These are phyloP conservation scores for Penicillium sp. DNA, from an alignment of 2,329 filamentous ascomycete species.

Conservation along the genomic window DNA sequence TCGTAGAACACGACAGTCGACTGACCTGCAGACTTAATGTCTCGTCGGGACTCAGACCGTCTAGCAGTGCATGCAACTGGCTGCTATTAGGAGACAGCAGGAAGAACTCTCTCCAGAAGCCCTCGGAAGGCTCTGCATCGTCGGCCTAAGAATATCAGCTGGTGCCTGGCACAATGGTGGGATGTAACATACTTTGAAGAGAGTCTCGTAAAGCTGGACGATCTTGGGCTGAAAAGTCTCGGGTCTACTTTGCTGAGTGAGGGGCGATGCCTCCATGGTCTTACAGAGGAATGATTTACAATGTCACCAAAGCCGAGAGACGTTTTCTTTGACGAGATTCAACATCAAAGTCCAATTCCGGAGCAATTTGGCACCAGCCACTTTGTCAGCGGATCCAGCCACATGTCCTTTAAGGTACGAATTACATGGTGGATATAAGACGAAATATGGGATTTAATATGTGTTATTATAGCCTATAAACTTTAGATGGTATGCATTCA, in stretches of 20 bases:
- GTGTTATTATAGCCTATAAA: not conserved
- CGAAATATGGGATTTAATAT: not conserved
- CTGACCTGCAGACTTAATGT: slow-evolving; percentile 67
- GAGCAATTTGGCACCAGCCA: slow-evolving; percentile 21
- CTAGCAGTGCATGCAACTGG: slow-evolving; percentile 64
- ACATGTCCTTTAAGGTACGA: slow-evolving; percentile 20
- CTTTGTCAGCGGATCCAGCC: slow-evolving; percentile 29
- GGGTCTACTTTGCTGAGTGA: slow-evolving; percentile 86
- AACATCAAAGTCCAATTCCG: slow-evolving; percentile 1
- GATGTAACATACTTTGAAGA: slow-evolving; percentile 58
- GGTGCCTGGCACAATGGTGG: slow-evolving; percentile 1
- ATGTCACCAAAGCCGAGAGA: slow-evolving; percentile 10
- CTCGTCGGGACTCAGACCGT: slow-evolving; percentile 66
- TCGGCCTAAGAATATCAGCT: slow-evolving; percentile 51
- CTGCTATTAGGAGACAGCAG: slow-evolving; percentile 73
- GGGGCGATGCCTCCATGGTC: slow-evolving; percentile 79
- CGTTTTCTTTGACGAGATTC: slow-evolving; percentile 9
- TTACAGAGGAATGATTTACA: slow-evolving; percentile 19
- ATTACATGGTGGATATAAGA: not conserved
- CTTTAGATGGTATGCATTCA: not conserved
- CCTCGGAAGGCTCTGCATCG: slow-evolving; percentile 69
- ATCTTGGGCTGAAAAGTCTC: slow-evolving; percentile 93
- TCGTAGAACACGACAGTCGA: slow-evolving; percentile 14
- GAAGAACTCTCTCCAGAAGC: slow-evolving; percentile 97
- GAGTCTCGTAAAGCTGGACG: slow-evolving; percentile 76